These are phyloP conservation scores for Argentina anserina DNA, from an alignment of 306 rosid genomes.

Conservation along the genomic window DNA sequence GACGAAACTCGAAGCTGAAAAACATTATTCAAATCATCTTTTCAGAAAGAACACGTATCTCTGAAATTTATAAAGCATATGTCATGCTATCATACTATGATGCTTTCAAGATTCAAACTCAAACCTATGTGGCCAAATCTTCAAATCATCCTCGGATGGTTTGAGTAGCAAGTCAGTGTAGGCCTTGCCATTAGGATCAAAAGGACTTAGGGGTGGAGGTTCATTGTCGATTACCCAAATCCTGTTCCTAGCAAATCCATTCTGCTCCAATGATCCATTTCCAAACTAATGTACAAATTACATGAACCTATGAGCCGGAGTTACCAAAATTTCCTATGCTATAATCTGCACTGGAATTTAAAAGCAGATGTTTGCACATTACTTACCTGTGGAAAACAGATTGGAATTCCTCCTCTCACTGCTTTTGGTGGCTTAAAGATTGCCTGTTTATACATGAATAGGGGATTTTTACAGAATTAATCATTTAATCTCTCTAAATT, in stretches of 20 bases:
- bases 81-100: neutral
- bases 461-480: neutral
- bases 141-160: constrained; percentile 69
- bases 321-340: neutral
- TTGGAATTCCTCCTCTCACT: constrained; percentile 89
- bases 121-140: constrained; percentile 82
- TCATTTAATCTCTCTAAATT: neutral
- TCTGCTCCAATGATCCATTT: constrained; percentile 65
- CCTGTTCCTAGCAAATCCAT: constrained; percentile 88
- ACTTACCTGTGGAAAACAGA: constrained; percentile 86
- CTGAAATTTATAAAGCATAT: neutral
- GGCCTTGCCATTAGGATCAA: constrained; percentile 50
- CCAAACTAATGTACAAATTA: constrained; percentile 51
- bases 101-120: neutral
- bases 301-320: constrained; percentile 2
- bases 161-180: constrained; percentile 67
- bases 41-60: neutral
- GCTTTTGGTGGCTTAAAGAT: constrained; percentile 69
- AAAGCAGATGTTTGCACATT: neutral
- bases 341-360: neutral
- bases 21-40: constrained; percentile 5
- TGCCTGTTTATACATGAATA: constrained; percentile 43
- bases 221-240: constrained; percentile 59
- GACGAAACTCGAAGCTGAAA: constrained; percentile 83
- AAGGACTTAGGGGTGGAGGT: constrained; percentile 56